phyloP scores from a whole-genome alignment of 73 alveolate genomes.

The Breviolum minutum region DNA sequence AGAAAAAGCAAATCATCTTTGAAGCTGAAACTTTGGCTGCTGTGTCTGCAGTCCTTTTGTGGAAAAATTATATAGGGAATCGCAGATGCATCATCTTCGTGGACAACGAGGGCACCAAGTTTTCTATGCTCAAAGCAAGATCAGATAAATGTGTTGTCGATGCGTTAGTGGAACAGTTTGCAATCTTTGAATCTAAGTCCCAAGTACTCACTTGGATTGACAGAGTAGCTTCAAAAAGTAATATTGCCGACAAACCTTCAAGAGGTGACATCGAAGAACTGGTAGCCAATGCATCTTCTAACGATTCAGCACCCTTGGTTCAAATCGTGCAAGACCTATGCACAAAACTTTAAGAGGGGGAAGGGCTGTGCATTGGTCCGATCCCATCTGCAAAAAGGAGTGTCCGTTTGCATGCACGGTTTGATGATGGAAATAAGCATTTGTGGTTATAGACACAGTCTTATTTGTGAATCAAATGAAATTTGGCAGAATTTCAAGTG shows the following conservation, averaged over 20 bases:
- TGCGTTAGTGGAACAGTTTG: no score
- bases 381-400: no score
- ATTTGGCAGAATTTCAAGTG: no score
- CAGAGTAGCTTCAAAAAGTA: neutral
- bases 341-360: neutral
- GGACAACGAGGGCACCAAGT: neutral
- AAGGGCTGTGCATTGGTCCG: no score
- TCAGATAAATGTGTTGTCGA: neutral
- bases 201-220: neutral
- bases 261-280: neutral
- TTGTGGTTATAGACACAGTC: no score
- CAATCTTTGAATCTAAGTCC: no score
- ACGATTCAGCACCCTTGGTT: neutral
- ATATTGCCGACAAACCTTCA: neutral
- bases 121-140: neutral
- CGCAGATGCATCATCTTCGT: neutral
- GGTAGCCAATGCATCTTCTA: neutral
- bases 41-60: neutral
- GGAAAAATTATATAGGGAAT: neutral
- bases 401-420: no score
- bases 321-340: no score
- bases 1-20: neutral
- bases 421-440: no score
- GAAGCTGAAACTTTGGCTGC: constrained; percentile 22
- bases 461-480: no score